Evolutionary conservation across 805 yeast genomes (phyloP), one percentile per base, ranked within the genome.

Genomic region (Ogataea pilisensis): DNA sequence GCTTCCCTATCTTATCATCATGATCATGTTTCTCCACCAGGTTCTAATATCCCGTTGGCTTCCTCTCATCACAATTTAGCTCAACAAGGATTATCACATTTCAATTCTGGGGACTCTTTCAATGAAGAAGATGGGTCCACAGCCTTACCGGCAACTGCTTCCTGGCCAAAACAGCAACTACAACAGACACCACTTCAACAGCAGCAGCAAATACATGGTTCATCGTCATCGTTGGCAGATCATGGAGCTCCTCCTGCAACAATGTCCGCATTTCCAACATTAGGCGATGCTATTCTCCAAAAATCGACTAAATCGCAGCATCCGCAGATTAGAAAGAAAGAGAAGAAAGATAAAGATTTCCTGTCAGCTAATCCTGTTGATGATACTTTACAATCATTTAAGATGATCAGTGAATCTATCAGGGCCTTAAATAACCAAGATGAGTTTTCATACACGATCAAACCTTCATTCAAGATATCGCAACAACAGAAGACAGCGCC

Each of bases 121-220:
- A 55, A 50, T 28, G 53, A 44, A 13, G 48, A 46, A 18, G 34
- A 30, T 22, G 19, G 41, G 14, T 33, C 39, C 19, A 48, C 51
- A 16, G 57, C 80, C 3, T 69, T 85, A 38, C 93, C 93, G 8
- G 73, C 83, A 1, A 75, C 88, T 16, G 86, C 83, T 1, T 78
- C 84, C 4, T 82, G 90, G 90, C 81, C 56, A 48, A 51, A 49
- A 19, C 32, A 45, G n/a, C 51, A 45, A 32, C 51, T 43, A n/a
- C 49, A 47, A 19, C 48, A 46, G 30, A 44, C 41, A 8, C 66
- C 65, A 49, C 61, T 57, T 45, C 40, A 52, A 50, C 51, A 64
- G 54, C 61, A 64, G 48, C 38, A 63, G 48, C 26, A 62, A 50
- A 43, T 9, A 13, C 29, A 27, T 27, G 29, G 29, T 21, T 45